These are phyloP conservation scores for Euclidium syriacum DNA, from an alignment of 345 rosid species.

Conservation along the genomic window DNA sequence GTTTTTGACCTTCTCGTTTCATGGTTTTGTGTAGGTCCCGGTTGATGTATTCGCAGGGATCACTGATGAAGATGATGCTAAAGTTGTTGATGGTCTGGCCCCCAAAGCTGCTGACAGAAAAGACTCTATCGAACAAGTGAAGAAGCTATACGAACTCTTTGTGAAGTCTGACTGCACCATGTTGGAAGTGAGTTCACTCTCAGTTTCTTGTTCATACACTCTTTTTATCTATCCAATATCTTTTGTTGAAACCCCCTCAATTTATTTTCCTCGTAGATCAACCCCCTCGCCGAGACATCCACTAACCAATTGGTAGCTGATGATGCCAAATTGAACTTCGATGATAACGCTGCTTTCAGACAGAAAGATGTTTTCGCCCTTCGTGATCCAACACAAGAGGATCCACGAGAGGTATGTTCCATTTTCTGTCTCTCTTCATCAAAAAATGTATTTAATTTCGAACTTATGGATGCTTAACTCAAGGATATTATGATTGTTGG, in stretches of 20 bases:
- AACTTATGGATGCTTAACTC: neutral
- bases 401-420: constrained; percentile 70
- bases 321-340: constrained; percentile 88
- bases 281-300: constrained; percentile 80
- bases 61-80: constrained; percentile 79
- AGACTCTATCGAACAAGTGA: constrained; percentile 76
- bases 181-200: constrained; percentile 57
- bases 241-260: neutral
- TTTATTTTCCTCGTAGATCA: constrained; percentile 49
- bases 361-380: constrained; percentile 63
- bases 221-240: neutral
- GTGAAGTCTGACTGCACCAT: constrained; percentile 64
- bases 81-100: constrained; percentile 80
- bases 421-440: neutral
- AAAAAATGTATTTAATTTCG: too few relatives aligned
- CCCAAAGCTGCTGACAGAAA: constrained; percentile 62
- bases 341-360: constrained; percentile 80
- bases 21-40: constrained; percentile 48
- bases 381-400: constrained; percentile 84
- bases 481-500: neutral
- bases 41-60: constrained; percentile 74
- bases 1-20: neutral
- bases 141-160: constrained; percentile 73
- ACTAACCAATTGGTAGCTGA: constrained; percentile 70
- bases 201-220: neutral